Conservation (phyloP, 2,329 filamentous ascomycete species). For the Zymoseptoria crescenta region DNA sequence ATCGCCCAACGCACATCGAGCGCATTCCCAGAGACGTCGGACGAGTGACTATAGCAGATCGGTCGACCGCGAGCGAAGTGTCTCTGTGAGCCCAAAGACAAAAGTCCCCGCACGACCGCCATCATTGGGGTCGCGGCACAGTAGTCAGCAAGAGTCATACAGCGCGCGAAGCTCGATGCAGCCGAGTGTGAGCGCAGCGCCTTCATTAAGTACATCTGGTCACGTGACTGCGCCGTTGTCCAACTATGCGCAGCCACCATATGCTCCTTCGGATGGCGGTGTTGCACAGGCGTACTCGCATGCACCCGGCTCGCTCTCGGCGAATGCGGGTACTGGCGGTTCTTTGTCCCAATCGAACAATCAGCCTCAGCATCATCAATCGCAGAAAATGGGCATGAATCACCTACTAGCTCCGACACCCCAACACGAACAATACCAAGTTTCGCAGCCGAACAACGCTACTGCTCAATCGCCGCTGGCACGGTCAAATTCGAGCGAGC, state of each 20-base stretch:
- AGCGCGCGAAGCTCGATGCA: constrained; percentile 22
- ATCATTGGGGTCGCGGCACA: constrained; percentile 26
- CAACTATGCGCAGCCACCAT: constrained; percentile 11
- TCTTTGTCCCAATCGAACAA: constrained; percentile 19
- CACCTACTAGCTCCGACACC: constrained; percentile 23
- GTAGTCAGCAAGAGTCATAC: constrained; percentile 26
- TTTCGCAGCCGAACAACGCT: constrained; percentile 3
- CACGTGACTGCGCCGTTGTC: constrained; percentile 17
- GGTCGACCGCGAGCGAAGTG: constrained; percentile 59
- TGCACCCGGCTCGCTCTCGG: constrained; percentile 9
- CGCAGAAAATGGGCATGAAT: constrained; percentile 25
- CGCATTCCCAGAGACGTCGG: constrained; percentile 19
- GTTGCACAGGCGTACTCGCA: constrained; percentile 17
- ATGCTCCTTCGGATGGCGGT: constrained; percentile 11
- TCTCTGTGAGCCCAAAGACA: constrained; percentile 75
- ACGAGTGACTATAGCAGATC: constrained; percentile 39
- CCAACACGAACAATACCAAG: constrained; percentile 8
- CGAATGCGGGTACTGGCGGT: constrained; percentile 5
- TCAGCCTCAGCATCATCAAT: constrained; percentile 19
- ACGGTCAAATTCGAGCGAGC: constrained; percentile 1
- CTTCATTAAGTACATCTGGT: constrained; percentile 15
- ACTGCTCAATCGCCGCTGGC: constrained; percentile 1
- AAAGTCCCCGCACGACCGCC: constrained; percentile 25
- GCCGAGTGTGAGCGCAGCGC: constrained; percentile 12
- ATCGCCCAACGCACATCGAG: constrained; percentile 29